Conservation (phyloP, 495 filamentous ascomycete genomes). For the Aspergillus homomorphus region DNA sequence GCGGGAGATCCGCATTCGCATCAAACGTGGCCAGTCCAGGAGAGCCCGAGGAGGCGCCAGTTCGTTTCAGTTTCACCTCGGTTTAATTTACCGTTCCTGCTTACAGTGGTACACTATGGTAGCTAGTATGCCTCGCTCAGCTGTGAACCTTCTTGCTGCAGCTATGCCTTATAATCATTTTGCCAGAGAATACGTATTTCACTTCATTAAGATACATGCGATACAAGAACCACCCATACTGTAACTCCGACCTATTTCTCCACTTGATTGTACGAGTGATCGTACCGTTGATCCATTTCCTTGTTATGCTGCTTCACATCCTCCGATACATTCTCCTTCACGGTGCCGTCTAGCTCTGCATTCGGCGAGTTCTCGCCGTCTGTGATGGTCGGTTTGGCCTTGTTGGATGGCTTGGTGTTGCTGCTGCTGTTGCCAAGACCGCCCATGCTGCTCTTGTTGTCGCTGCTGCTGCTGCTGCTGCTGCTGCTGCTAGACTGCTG, state of each 20-base stretch:
- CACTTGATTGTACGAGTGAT: constrained; percentile 39
- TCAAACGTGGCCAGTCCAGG: constrained; percentile 16
- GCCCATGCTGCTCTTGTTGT: neutral
- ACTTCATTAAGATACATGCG: neutral
- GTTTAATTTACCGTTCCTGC: neutral
- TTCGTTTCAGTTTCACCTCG: neutral
- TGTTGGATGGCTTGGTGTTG: constrained; percentile 29
- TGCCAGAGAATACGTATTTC: too few relatives aligned
- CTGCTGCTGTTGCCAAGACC: neutral
- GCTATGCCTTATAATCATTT: too few relatives aligned
- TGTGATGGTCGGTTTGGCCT: constrained; percentile 35
- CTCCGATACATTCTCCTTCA: constrained; percentile 28
- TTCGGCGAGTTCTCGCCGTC: constrained; percentile 33
- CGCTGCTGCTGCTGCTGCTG: neutral
- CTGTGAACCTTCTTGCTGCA: too few relatives aligned
- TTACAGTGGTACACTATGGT: constrained; percentile 4
- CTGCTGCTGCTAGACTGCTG: neutral
- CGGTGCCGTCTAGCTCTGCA: constrained; percentile 30
- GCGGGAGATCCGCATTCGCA: constrained; percentile 16
- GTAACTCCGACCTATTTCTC: constrained; percentile 31
- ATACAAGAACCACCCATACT: neutral
- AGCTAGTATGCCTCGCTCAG: too few relatives aligned
- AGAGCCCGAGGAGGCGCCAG: neutral
- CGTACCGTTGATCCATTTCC: constrained; percentile 36
- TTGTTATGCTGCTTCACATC: constrained; percentile 42